phyloP scores from a whole-genome alignment of 1,139 yeast genomes.

The Debaryomyces coudertii region DNA sequence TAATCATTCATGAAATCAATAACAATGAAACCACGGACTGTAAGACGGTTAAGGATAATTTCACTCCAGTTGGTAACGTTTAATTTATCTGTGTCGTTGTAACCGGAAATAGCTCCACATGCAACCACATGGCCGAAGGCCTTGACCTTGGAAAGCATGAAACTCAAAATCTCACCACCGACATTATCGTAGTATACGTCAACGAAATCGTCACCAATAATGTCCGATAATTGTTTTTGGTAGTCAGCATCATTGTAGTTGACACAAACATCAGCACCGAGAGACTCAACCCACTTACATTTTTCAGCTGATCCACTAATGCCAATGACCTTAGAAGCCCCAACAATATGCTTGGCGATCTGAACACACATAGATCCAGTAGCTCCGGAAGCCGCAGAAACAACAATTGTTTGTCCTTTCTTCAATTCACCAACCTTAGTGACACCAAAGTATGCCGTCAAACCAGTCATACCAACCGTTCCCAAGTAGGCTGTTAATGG shows the following conservation, averaged over 20 bases:
- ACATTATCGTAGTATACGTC: constrained; percentile 62
- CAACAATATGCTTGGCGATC: constrained; percentile 32
- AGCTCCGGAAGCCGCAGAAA: constrained; percentile 40
- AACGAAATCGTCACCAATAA: constrained; percentile 47
- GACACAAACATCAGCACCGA: constrained; percentile 34
- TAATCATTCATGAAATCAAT: constrained; percentile 37
- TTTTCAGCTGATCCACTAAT: constrained; percentile 35
- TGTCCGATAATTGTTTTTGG: constrained; percentile 43
- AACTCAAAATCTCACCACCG: constrained; percentile 62
- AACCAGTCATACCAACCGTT: constrained; percentile 39
- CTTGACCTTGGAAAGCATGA: constrained; percentile 44
- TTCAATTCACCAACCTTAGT: constrained; percentile 28
- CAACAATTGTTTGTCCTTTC: constrained; percentile 28
- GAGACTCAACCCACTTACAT: constrained; percentile 31
- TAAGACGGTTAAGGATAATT: constrained; percentile 51
- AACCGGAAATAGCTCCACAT: constrained; percentile 66
- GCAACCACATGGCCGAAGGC: constrained; percentile 52
- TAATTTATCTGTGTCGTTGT: constrained; percentile 45
- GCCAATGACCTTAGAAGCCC: constrained; percentile 33
- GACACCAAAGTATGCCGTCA: constrained; percentile 36
- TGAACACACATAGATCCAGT: constrained; percentile 37
- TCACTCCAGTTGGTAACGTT: constrained; percentile 42
- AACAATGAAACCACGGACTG: constrained; percentile 52
- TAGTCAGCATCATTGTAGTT: constrained; percentile 37
- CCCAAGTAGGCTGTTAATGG: constrained; percentile 47